Evolutionary conservation across 306 rosid species (phyloP).

Genomic region (Aeschynomene evenia): DNA sequence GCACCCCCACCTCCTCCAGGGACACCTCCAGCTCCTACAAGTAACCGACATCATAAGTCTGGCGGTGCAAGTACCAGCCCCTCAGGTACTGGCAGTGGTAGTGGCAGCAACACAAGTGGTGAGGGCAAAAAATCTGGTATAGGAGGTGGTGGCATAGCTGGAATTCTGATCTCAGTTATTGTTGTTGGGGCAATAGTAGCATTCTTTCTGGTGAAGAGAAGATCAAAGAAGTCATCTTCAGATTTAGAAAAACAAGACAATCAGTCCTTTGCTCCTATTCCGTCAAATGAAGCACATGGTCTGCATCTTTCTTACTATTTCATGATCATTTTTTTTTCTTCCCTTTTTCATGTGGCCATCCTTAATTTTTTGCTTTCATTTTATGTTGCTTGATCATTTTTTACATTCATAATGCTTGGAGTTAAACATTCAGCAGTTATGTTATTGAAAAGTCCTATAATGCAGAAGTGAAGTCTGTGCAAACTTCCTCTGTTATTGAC

Average conservation of each 20-base stretch:
- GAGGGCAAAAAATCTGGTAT: slow-evolving; percentile 66
- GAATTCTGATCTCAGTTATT: slow-evolving; percentile 73
- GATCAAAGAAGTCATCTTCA: slow-evolving; percentile 59
- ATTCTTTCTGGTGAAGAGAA: slow-evolving; percentile 74
- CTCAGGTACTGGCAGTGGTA: slow-evolving; percentile 36
- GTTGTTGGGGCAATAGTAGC: slow-evolving; percentile 71
- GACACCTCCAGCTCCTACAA: slow-evolving; percentile 50
- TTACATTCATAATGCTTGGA: slow-evolving; percentile 17
- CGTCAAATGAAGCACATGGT: slow-evolving; percentile 75
- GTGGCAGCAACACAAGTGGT: slow-evolving; percentile 5
- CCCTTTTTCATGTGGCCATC: neutral
- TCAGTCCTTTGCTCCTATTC: slow-evolving; percentile 58
- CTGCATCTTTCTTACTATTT: slow-evolving; percentile 34
- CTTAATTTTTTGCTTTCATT: too few species aligned
- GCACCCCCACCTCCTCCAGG: slow-evolving; percentile 99
- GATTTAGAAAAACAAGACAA: slow-evolving; percentile 68
- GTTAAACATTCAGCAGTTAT: slow-evolving; percentile 7
- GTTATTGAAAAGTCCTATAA: slow-evolving; percentile 19
- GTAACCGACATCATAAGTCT: slow-evolving; percentile 50
- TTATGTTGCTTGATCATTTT: neutral
- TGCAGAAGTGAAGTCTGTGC: slow-evolving; percentile 74
- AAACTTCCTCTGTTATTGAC: slow-evolving; percentile 52
- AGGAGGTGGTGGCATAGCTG: slow-evolving; percentile 84
- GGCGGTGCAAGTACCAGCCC: slow-evolving; percentile 45
- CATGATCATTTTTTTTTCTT: neutral